phyloP scores from a whole-genome alignment of 129 eudicot species.

The Silybum marianum region DNA sequence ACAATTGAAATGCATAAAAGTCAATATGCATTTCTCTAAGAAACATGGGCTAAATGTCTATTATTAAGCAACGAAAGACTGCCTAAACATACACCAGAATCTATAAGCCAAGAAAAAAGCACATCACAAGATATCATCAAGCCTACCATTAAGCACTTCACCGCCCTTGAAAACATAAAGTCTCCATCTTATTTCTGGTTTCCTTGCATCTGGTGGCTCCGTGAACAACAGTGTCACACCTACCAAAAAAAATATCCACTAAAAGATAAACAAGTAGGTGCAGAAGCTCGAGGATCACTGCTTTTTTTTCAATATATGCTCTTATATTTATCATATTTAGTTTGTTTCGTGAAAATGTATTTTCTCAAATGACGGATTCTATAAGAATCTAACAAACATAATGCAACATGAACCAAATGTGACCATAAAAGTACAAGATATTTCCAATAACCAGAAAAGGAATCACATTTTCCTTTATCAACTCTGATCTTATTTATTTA shows the following conservation, averaged over 20 bases:
- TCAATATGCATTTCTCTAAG: background rate
- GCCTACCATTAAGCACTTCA: conserved; percentile 83
- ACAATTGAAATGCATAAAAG: too few relatives aligned
- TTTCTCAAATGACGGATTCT: background rate
- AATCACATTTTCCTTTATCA: background rate
- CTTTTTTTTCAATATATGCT: background rate
- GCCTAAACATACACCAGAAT: background rate
- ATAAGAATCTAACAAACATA: background rate
- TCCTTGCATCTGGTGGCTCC: conserved; percentile 96
- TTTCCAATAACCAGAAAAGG: background rate
- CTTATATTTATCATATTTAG: too few relatives aligned
- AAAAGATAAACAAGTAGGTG: background rate
- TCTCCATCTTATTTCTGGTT: conserved; percentile 93
- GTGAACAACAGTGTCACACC: conserved; percentile 89
- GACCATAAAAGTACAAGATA: background rate
- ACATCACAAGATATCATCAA: background rate
- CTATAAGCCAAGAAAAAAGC: background rate
- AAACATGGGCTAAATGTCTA: background rate
- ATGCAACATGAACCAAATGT: background rate
- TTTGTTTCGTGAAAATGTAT: background rate
- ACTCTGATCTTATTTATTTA: background rate
- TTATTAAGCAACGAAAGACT: background rate
- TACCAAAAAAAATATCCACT: conserved; percentile 32
- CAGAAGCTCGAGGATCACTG: background rate
- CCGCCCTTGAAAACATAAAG: conserved; percentile 94